Evolutionary conservation across 2,329 filamentous ascomycete species (phyloP).

Genomic region (Onygenales sp.): DNA sequence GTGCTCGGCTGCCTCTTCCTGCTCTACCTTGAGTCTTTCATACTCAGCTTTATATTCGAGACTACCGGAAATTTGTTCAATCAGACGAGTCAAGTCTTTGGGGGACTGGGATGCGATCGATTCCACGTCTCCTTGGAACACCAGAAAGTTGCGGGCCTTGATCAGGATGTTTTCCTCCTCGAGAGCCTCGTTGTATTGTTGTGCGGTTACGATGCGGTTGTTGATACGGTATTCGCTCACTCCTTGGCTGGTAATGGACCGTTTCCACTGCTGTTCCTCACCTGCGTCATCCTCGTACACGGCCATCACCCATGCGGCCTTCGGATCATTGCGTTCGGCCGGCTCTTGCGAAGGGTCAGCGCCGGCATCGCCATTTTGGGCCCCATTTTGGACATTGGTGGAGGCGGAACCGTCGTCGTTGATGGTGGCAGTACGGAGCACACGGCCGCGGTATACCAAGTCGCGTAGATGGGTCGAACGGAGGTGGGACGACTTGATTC

Average conservation of each 20-base stretch:
- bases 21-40: conserved; percentile 75
- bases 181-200: conserved; percentile 85
- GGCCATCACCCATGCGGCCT: conserved; percentile 97
- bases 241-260: conserved; percentile 78
- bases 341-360: conserved; percentile 53
- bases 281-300: conserved; percentile 97
- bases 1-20: conserved; percentile 78
- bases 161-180: conserved; percentile 95
- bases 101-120: conserved; percentile 92
- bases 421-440: conserved; percentile 84
- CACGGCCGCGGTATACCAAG: conserved; percentile 88
- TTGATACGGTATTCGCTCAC: conserved; percentile 97
- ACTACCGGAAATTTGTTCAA: conserved; percentile 96
- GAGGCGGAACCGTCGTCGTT: conserved; percentile 79
- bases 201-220: conserved; percentile 75
- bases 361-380: conserved; percentile 53
- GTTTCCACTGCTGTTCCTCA: conserved; percentile 92
- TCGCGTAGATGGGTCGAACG: conserved; percentile 90
- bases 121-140: conserved; percentile 97
- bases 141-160: conserved; percentile 94
- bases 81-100: conserved; percentile 82
- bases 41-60: conserved; percentile 92
- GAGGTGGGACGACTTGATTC: conserved; percentile 96
- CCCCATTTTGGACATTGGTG: conserved; percentile 45
- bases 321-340: conserved; percentile 64